Conservation (phyloP, 225 moss, liverwort and hornwort genomes). For the Marchantia paleacea region DNA sequence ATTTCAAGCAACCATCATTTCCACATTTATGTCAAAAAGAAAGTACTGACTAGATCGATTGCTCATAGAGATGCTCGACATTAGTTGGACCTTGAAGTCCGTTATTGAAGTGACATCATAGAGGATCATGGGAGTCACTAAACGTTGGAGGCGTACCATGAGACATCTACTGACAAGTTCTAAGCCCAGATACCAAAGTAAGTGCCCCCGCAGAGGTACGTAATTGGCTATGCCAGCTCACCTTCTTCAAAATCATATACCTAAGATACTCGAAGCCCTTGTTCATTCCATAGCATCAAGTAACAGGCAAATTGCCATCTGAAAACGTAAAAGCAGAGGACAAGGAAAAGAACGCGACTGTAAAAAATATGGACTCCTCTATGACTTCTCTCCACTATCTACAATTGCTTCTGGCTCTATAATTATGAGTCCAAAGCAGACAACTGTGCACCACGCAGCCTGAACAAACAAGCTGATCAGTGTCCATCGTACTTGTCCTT, state of each 20-base stretch:
- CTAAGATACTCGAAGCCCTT: neutral
- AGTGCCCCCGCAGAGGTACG: neutral
- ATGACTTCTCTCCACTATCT: constrained; percentile 8
- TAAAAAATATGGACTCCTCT: neutral
- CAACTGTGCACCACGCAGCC: neutral
- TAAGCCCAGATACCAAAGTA: neutral
- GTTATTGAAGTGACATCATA: no score
- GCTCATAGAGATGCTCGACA: no score
- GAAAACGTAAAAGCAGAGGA: neutral
- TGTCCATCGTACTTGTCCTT: neutral
- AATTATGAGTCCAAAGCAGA: constrained; percentile 7
- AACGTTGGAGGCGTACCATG: no score
- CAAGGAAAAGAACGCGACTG: neutral
- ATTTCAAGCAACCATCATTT: no score
- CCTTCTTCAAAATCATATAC: neutral
- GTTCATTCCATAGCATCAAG: neutral
- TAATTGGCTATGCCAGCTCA: neutral
- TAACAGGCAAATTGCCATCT: neutral
- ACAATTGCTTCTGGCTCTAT: constrained; percentile 10
- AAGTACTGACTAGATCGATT: no score
- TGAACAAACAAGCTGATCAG: constrained; percentile 2
- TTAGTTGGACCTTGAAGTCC: no score
- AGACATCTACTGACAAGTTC: neutral
- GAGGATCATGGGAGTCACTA: no score
- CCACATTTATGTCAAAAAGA: no score